Evolutionary conservation across 192 early-diverging fungal species (phyloP), one percentile per base, ranked within the genome.

Genomic region (Geranomyces variabilis): DNA sequence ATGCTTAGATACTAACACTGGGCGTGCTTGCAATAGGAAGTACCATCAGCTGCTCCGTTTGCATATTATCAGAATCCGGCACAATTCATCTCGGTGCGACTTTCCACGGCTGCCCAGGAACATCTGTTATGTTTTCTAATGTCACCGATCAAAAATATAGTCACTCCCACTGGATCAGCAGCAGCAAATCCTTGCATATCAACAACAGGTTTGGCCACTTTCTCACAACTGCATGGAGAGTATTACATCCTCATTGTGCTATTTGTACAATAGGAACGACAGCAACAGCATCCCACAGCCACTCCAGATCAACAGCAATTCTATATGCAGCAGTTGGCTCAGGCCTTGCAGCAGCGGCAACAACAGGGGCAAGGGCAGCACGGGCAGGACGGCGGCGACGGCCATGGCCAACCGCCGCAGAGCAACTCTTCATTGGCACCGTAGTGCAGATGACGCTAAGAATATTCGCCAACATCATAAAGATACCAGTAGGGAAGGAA

Each of bases 1-100:
- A 19, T 31, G 63, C 33, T n/a, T 44, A 22, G 63, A 6, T 41
- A 45, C 44, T 64, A 36, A 64, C 41, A 1, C 21, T 64, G 24
- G 5, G 29, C 44, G 15, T 13, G 34, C 5, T 64, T 21, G 3
- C 34, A 7, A 29, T 21, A 30, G 22, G 22, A 60, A 33, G 28
- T 7, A 3, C 7, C n/a, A 45, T 51, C 43, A 12, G 21, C 62
- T 19, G 17, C 63, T 15, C 31, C 71, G 2, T 73, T 41, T 43
- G 63, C 63, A 21, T 73, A 73, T 53, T 66, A 66, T 30, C 71
- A 73, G 24, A 65, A 65, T 33, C 34, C 71, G 6, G 49, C 47
- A 17, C 71, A 73, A 46, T 66, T 66, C 64, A 48, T 71, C 24
- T 24, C 58, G 70, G 70, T 71, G 49, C 28, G 45, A 19, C 31